Base-by-base conservation (phyloP, 208 protist species). In the Leishmania turanica region DNA sequence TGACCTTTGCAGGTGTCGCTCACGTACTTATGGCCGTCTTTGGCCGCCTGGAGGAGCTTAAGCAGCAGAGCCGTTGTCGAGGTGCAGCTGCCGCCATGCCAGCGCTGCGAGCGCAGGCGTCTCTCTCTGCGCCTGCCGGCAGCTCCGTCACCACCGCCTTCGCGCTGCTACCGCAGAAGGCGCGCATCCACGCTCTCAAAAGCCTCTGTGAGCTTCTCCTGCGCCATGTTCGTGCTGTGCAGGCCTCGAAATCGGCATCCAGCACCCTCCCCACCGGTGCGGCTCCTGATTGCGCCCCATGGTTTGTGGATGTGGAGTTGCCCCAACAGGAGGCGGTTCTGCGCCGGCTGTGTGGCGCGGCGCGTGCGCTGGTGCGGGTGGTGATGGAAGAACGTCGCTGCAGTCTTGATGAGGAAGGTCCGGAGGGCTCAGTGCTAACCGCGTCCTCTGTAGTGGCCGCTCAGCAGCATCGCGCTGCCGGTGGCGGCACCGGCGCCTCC, bases 341-440 rank as follows among this genome's bases (percentile, higher is more conserved):
- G 74, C 84, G 89, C 19, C 84, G 85, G 0, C 77, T 95, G 54
- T 90, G 87, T 62, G 87, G 87, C n/a, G 87, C 87, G 4, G 73
- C 89, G 0, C 92, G 91, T 17, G 89, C 90, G 15, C 84, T 97
- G 68, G 92, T 97, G 72, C 84, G 90, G 21, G 89, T 89, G 27
- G 91, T 95, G 37, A 95, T 96, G 92, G 83, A 90, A 79, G 91
- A 97, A 75, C 95, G 95, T 68, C 86, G 83, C 27, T n/a, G 54
- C 62, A 95, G 91, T 75, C 71, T 97, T 0, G 15, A 82, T 21
- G 76, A 84, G 40, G 94, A 97, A 54, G 92, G 91, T 24, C 78
- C 86, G 45, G 93, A 95, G 75, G 93, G 91, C n/a, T 88, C 91
- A 31, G 91, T 87, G 8, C 84, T 96, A 24, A 87, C 75, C 19